Evolutionary conservation across 495 filamentous ascomycete species (phyloP).

Genomic region (Neurospora sp.): DNA sequence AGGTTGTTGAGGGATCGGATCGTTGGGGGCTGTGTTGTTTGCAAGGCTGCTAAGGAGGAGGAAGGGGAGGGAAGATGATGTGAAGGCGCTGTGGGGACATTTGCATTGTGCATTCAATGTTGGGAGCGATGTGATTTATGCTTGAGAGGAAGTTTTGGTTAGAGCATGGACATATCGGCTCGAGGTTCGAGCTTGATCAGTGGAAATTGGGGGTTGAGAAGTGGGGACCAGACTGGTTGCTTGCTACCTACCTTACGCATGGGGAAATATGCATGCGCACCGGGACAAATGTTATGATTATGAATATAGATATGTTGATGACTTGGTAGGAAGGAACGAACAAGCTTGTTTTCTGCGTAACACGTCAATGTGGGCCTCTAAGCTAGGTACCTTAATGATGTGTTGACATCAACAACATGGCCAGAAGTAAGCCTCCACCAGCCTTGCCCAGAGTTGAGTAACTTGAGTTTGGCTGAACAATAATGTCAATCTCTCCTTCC

Average conservation of each 20-base stretch:
- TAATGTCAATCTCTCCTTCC: too few species aligned
- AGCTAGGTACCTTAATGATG: too few species aligned
- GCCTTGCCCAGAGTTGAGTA: too few species aligned
- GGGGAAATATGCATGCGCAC: background rate
- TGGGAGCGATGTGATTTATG: background rate
- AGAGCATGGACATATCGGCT: background rate
- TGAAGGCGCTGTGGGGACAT: background rate
- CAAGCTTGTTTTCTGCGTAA: background rate
- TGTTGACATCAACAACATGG: too few species aligned
- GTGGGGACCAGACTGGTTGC: too few species aligned
- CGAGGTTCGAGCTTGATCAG: background rate
- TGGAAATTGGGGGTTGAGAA: too few species aligned
- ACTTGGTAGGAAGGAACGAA: background rate
- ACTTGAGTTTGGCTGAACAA: too few species aligned
- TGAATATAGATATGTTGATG: background rate
- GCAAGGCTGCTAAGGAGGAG: slow-evolving; percentile 20
- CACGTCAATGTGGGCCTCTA: too few species aligned
- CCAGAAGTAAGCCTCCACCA: too few species aligned
- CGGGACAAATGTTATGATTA: background rate
- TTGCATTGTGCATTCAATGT: background rate
- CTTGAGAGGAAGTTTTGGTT: background rate
- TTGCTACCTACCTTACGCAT: background rate
- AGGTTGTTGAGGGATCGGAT: slow-evolving; percentile 64
- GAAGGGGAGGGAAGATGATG: background rate
- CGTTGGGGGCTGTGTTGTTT: slow-evolving; percentile 60